Percentiles rank a stretch among this genome's conserved stretches.
Evolutionary conservation across 495 filamentous ascomycete species (phyloP).

Genomic region (Cryomyces antarcticus): DNA sequence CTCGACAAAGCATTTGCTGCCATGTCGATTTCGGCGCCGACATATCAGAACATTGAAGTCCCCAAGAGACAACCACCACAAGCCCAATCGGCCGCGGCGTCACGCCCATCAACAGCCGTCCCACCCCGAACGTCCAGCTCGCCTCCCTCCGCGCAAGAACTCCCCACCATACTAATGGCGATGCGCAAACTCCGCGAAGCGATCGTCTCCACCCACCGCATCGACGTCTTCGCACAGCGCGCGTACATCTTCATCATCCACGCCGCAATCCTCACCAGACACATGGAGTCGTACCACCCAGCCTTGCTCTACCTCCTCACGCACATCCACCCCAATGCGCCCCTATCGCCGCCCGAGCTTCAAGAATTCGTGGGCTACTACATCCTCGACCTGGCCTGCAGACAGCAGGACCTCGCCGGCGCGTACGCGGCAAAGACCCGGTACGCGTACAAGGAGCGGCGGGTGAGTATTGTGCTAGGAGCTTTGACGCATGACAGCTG

Average conservation of each 20-base stretch:
- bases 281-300: slow-evolving; percentile 76
- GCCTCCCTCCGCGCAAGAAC: slow-evolving; percentile 26
- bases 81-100: slow-evolving; percentile 1
- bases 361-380: slow-evolving; percentile 63
- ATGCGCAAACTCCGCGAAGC: slow-evolving; percentile 86
- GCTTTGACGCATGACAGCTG: slow-evolving; percentile 69
- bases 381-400: slow-evolving; percentile 74
- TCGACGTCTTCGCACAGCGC: slow-evolving; percentile 29
- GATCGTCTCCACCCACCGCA: slow-evolving; percentile 49
- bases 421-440: slow-evolving; percentile 43
- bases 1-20: slow-evolving; percentile 20
- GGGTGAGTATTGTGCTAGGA: slow-evolving; percentile 43
- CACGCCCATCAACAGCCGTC: slow-evolving; percentile 1
- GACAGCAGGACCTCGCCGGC: slow-evolving; percentile 49
- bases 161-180: slow-evolving; percentile 42
- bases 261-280: slow-evolving; percentile 53
- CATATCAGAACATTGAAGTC: slow-evolving; percentile 17
- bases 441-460: slow-evolving; percentile 35
- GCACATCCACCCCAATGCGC: slow-evolving; percentile 40
- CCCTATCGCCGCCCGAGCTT: slow-evolving; percentile 44
- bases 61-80: slow-evolving; percentile 3
- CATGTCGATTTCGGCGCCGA: slow-evolving; percentile 6
- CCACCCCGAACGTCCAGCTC: slow-evolving; percentile 2
- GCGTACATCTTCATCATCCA: slow-evolving; percentile 55
- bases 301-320: slow-evolving; percentile 62